Evolutionary conservation across 2,329 filamentous ascomycete genomes (phyloP).

Genomic region (Trichoderma sp.): DNA sequence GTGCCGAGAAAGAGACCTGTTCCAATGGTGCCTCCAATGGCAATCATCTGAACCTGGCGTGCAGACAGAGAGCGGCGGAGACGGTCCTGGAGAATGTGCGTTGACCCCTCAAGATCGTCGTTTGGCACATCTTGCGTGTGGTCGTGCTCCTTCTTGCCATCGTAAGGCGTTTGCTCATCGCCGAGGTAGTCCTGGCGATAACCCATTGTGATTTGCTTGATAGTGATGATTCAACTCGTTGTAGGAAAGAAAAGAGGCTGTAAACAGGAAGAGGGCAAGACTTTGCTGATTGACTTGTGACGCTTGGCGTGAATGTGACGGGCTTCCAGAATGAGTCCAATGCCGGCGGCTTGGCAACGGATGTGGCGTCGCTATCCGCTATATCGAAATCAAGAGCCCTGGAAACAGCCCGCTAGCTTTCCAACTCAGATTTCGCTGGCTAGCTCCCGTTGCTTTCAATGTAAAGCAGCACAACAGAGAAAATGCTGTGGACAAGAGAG

Average conservation of each 20-base stretch:
- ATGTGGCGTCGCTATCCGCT: constrained; percentile 15
- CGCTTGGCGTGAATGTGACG: neutral
- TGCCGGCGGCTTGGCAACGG: constrained; percentile 10
- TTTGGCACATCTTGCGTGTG: neutral
- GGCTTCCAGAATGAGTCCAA: constrained; percentile 10
- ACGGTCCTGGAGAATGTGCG: constrained; percentile 41
- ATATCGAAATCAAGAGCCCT: neutral
- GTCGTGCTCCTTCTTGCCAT: constrained; percentile 7
- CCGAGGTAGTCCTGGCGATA: neutral
- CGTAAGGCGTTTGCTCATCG: neutral
- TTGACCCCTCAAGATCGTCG: constrained; percentile 19
- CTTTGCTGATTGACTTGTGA: neutral
- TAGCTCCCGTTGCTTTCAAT: neutral
- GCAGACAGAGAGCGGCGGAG: constrained; percentile 57
- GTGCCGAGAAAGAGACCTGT: constrained; percentile 65
- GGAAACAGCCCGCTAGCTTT: neutral
- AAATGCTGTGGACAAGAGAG: neutral
- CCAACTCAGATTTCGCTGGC: neutral
- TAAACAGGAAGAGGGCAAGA: neutral
- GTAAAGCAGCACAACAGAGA: neutral
- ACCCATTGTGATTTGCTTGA: neutral
- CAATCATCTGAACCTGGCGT: constrained; percentile 70
- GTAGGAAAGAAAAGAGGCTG: neutral
- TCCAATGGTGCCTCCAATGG: constrained; percentile 60
- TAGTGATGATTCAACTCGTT: neutral